Conservation (phyloP, 2,329 filamentous ascomycete species). For the Cladophialophora exuberans region DNA sequence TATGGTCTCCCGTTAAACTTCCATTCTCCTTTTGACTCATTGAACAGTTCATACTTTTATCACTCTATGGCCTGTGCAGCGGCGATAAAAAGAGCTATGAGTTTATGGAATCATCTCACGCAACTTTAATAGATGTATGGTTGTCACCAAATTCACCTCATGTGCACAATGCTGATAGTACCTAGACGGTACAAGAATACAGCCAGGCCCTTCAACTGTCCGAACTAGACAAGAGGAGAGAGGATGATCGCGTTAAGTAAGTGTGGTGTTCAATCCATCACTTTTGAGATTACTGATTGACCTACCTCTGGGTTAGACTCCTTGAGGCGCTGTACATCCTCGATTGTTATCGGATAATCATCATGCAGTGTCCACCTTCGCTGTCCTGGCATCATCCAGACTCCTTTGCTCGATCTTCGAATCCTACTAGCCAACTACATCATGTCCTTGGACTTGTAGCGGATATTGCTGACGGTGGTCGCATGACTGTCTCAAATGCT, state of each 20-base stretch:
- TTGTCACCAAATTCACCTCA: background rate
- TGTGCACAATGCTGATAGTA: background rate
- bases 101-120: conserved; percentile 21
- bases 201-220: conserved; percentile 2
- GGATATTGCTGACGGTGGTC: background rate
- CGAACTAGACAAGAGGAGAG: background rate
- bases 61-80: conserved; percentile 20
- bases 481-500: too few relatives aligned
- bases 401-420: background rate
- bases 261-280: background rate
- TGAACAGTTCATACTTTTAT: conserved; percentile 14
- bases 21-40: background rate
- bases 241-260: conserved; percentile 10
- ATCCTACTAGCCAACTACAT: background rate
- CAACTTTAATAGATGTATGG: conserved; percentile 13
- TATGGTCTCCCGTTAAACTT: background rate
- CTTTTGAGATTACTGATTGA: too few relatives aligned
- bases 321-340: conserved; percentile 22
- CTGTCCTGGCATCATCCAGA: conserved; percentile 11
- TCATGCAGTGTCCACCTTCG: conserved; percentile 20
- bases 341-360: conserved; percentile 20
- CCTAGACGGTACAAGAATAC: conserved; percentile 20
- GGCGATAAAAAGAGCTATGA: conserved; percentile 25
- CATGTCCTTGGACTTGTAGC: background rate
- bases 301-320: background rate